Evolutionary conservation across 1,284 basidiomycete species (phyloP).

Genomic region (Cystobasidium sp.): DNA sequence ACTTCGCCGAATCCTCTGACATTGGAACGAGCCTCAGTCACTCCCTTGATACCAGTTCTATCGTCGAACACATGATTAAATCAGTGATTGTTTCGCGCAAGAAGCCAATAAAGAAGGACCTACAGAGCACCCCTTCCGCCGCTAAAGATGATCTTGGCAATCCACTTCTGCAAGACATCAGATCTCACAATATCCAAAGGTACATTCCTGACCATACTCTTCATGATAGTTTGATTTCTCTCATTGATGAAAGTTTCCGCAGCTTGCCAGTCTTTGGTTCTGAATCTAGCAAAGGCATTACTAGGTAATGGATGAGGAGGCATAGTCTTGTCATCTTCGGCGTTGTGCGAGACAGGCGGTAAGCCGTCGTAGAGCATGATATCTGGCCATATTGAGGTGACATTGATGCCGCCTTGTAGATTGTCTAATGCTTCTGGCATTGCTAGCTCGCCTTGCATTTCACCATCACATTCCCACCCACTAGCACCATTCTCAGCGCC

Average conservation of each 20-base stretch:
- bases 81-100: too few relatives aligned
- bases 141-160: constrained; percentile 41
- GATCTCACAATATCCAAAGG: constrained; percentile 37
- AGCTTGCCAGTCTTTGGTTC: constrained; percentile 42
- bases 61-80: too few relatives aligned
- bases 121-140: constrained; percentile 39
- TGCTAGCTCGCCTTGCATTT: constrained; percentile 49
- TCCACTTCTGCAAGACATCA: constrained; percentile 36
- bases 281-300: constrained; percentile 51
- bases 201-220: constrained; percentile 14
- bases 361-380: constrained; percentile 53
- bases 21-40: constrained; percentile 32
- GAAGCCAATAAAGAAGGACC: not conserved
- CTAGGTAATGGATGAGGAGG: constrained; percentile 49
- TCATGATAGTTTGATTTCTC: constrained; percentile 36
- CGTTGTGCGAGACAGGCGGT: not conserved
- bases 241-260: constrained; percentile 43
- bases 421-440: constrained; percentile 46
- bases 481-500: constrained; percentile 40
- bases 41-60: constrained; percentile 37
- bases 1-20: constrained; percentile 40
- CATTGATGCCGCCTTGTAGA: constrained; percentile 47
- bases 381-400: constrained; percentile 50
- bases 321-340: constrained; percentile 42
- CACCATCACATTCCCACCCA: constrained; percentile 48